Evolutionary conservation across 1,284 basidiomycete species (phyloP).

Genomic region (Gymnopus androsaceus): DNA sequence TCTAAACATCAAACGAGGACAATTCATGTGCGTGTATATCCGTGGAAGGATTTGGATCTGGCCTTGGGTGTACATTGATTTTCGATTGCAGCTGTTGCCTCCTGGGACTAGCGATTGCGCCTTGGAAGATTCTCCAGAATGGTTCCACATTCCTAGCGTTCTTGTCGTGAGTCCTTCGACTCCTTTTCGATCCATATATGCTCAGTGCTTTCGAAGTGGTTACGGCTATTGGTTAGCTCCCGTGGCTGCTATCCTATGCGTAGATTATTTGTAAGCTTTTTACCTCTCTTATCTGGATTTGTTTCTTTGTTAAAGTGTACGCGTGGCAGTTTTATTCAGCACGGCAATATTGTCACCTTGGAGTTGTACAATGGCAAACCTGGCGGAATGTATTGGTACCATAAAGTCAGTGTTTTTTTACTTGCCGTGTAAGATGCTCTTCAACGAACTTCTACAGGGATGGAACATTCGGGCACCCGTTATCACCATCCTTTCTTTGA

Average conservation of each 20-base stretch:
- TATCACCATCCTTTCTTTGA: conserved; percentile 16
- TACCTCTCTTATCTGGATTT: conserved; percentile 2
- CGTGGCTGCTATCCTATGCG: conserved; percentile 17
- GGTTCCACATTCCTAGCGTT: conserved; percentile 16
- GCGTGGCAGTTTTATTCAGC: conserved; percentile 7
- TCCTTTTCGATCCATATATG: background rate
- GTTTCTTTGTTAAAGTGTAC: background rate
- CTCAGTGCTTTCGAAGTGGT: conserved; percentile 10
- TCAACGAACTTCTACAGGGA: background rate
- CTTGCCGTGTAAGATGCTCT: background rate
- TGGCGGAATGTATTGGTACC: conserved; percentile 23
- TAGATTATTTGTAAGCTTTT: conserved; percentile 18
- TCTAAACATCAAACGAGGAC: conserved; percentile 26
- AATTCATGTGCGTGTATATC: conserved; percentile 22
- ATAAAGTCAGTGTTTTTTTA: conserved; percentile 7
- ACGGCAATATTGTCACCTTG: conserved; percentile 12
- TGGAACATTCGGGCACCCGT: conserved; percentile 20
- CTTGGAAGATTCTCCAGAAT: conserved; percentile 22
- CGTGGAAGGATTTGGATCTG: too few relatives aligned
- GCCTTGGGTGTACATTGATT: too few relatives aligned
- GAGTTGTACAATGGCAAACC: conserved; percentile 21
- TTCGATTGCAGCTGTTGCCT: conserved; percentile 22
- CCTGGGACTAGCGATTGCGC: conserved; percentile 25
- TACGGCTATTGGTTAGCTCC: conserved; percentile 21
- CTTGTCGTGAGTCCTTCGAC: conserved; percentile 9